Evolutionary conservation across 2,329 filamentous ascomycete genomes (phyloP).

Genomic region (Myriosclerotinia curreyana): DNA sequence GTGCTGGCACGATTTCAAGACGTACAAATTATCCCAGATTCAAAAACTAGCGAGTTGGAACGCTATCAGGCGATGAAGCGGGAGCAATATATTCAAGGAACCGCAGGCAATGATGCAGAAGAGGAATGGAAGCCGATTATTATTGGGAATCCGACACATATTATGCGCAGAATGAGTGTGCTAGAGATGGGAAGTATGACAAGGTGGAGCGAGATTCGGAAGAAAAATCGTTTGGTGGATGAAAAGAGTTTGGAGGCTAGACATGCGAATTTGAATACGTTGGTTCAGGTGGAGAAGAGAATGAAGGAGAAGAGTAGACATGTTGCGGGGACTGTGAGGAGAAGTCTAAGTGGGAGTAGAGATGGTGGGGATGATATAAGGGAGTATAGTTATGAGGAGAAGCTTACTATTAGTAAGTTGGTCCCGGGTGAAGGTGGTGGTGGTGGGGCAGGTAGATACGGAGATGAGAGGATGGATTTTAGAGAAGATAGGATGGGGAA

Average conservation of each 20-base stretch:
- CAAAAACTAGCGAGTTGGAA: constrained; percentile 54
- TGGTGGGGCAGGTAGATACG: constrained; percentile 22
- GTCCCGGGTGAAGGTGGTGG: constrained; percentile 24
- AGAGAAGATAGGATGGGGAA: background rate
- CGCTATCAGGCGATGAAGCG: constrained; percentile 45
- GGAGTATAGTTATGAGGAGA: constrained; percentile 25
- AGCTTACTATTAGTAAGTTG: constrained; percentile 25
- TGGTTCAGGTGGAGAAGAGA: constrained; percentile 30
- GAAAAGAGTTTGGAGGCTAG: constrained; percentile 38
- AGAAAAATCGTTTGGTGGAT: constrained; percentile 57
- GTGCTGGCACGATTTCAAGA: constrained; percentile 63
- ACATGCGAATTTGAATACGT: constrained; percentile 36
- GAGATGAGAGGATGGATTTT: constrained; percentile 22
- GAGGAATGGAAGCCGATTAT: constrained; percentile 65
- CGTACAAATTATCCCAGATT: constrained; percentile 66
- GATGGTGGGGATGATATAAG: constrained; percentile 25
- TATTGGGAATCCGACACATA: constrained; percentile 68
- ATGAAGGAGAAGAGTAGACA: constrained; percentile 32
- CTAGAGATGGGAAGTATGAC: constrained; percentile 67
- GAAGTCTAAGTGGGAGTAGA: constrained; percentile 28
- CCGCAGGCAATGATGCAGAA: constrained; percentile 24
- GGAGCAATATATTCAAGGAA: constrained; percentile 43
- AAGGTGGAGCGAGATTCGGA: constrained; percentile 70
- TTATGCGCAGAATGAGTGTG: constrained; percentile 66
- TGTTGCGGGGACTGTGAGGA: constrained; percentile 26